Base-by-base conservation (phyloP, 192 early-diverging fungal genomes). In the Podila clonocystis region DNA sequence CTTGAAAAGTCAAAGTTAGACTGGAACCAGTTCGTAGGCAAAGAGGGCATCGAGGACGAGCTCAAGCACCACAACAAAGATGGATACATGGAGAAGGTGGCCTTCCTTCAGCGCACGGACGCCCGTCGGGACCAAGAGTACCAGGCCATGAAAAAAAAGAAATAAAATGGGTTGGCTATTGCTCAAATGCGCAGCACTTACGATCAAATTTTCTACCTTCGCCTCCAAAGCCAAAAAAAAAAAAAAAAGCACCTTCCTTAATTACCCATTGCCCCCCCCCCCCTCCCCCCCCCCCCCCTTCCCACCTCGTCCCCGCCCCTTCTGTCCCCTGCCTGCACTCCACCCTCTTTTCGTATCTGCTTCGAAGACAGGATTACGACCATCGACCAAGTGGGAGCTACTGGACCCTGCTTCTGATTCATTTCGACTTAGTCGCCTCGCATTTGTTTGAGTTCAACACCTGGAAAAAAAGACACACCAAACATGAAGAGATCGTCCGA, bases 41-140 rank as follows among this genome's bases (percentile, higher is more conserved):
- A 84, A 33, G 89, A 88, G 62, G 90, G 91, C 7, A 89, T 91
- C 58, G 85, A 82, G 29, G 89, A 93, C 38, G 85, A 89, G 45
- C 60, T 93, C 26, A 88, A 90, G 63, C 87, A 88, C 67, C 84
- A 85, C 34, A 90, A 92, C 55, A 93, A 93, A 74, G 90, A 91
- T 75, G 92, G 92, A 2, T 93, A 90, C 61, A 82, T 93, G 82
- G 92, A 93, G 50, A 93, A 93, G 75, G 88, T 89, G 5, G 90
- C 85, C 11, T 93, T 93, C 71, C 79, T 93, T 15, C 82, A 91
- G 48, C 84, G 92, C 45, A 84, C 88, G 13, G 90, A 93, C 60
- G 90, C 91, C 28, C 78, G 89, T 17, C 87, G 90, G 24, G 79
- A 87, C 12, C 69, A 67, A 63, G 78, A 89, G 3, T 69, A 89